phyloP scores from a whole-genome alignment of 345 rosid species.

The Garcia nutans region DNA sequence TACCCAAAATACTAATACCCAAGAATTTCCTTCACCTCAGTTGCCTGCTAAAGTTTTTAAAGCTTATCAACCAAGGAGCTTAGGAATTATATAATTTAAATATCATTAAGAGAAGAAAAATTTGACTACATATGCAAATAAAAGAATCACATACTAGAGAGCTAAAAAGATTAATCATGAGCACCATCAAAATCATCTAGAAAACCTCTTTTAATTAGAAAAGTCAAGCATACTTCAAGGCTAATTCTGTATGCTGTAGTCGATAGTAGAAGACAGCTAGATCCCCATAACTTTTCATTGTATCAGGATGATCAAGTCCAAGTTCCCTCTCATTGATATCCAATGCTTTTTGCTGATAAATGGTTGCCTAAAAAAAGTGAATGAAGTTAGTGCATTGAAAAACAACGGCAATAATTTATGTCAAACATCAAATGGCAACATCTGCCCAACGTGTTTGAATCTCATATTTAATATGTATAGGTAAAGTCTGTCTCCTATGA shows the following conservation, averaged over 20 bases:
- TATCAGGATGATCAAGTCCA: conserved; percentile 41
- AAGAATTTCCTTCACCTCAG: too few species aligned
- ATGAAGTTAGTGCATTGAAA: conserved; percentile 20
- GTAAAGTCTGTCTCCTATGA: not conserved
- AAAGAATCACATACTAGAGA: conserved; percentile 4
- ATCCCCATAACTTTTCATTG: conserved; percentile 42
- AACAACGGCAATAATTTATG: not conserved
- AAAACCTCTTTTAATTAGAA: conserved; percentile 6
- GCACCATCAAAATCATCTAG: conserved; percentile 7
- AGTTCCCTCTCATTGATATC: conserved; percentile 42
- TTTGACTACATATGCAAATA: not conserved
- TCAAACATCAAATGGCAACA: not conserved
- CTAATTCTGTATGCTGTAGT: conserved; percentile 38
- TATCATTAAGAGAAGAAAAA: not conserved
- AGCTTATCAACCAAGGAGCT: not conserved
- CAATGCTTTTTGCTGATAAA: conserved; percentile 38
- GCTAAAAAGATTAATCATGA: conserved; percentile 1
- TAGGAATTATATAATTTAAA: not conserved
- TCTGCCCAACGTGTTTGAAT: not conserved
- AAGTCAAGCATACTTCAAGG: conserved; percentile 37
- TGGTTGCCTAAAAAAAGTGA: conserved; percentile 42
- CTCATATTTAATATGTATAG: not conserved
- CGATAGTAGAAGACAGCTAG: conserved; percentile 38
- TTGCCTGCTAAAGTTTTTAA: not conserved
- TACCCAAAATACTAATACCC: not conserved